These are phyloP conservation scores for Clavispora vitiphila DNA, from an alignment of 805 yeast species.

Conservation along the genomic window DNA sequence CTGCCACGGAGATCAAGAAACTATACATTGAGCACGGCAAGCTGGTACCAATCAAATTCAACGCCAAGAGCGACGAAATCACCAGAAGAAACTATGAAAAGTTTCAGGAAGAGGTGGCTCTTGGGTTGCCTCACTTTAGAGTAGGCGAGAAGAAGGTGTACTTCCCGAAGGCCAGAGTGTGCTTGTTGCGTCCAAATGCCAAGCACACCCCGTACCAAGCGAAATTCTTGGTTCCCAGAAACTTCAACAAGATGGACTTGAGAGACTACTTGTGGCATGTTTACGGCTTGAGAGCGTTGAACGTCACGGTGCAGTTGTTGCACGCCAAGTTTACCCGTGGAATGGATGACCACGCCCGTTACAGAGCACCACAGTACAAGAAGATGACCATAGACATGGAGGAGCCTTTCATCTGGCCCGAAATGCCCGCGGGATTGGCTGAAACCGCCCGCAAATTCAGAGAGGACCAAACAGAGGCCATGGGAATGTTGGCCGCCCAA, in stretches of 20 bases:
- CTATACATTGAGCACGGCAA: slow-evolving; percentile 34
- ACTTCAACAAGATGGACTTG: slow-evolving; percentile 89
- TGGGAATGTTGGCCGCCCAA: slow-evolving; percentile 43
- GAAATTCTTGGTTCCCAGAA: slow-evolving; percentile 87
- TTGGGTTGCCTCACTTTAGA: slow-evolving; percentile 72
- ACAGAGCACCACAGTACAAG: slow-evolving; percentile 75
- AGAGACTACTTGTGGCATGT: slow-evolving; percentile 90
- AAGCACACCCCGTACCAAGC: slow-evolving; percentile 97
- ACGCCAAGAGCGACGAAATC: slow-evolving; percentile 29
- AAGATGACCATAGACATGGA: slow-evolving; percentile 97
- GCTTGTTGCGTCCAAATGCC: slow-evolving; percentile 86
- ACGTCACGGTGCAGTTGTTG: slow-evolving; percentile 78
- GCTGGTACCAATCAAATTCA: slow-evolving; percentile 38
- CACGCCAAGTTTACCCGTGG: slow-evolving; percentile 63
- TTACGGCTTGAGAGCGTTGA: slow-evolving; percentile 85
- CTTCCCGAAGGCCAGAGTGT: slow-evolving; percentile 81
- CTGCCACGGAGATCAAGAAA: slow-evolving; percentile 30
- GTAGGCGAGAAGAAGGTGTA: slow-evolving; percentile 73
- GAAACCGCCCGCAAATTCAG: slow-evolving; percentile 30
- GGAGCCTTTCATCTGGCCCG: slow-evolving; percentile 96
- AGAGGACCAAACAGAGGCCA: slow-evolving; percentile 44
- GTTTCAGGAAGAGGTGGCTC: slow-evolving; percentile 48
- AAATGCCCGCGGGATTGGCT: slow-evolving; percentile 34
- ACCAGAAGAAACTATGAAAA: slow-evolving; percentile 35
- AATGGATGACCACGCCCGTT: slow-evolving; percentile 57